phyloP scores from a whole-genome alignment of 805 yeast species.

The Metschnikowia amazonensis region DNA sequence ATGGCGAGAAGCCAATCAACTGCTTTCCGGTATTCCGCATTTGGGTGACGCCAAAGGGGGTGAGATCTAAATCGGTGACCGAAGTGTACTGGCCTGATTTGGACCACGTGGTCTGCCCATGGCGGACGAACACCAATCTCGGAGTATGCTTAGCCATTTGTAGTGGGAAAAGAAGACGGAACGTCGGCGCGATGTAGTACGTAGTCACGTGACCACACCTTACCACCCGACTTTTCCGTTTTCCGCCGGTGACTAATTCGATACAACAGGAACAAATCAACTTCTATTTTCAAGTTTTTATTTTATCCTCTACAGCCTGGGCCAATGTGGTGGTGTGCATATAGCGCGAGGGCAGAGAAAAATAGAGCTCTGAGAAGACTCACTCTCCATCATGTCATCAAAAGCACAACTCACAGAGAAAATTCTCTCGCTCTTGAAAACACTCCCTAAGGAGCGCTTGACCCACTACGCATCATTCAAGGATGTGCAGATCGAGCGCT shows the following conservation, averaged over 20 bases:
- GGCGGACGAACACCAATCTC: conserved; percentile 69
- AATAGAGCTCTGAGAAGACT: background rate
- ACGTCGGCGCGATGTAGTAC: background rate
- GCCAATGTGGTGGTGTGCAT: background rate
- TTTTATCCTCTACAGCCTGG: background rate
- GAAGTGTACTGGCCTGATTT: conserved; percentile 91
- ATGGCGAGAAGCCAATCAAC: conserved; percentile 54
- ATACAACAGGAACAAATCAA: no score
- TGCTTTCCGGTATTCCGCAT: conserved; percentile 70
- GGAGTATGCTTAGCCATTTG: conserved; percentile 41
- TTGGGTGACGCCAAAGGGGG: conserved; percentile 72
- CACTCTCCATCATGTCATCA: conserved; percentile 11
- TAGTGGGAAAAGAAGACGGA: background rate
- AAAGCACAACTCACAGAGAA: conserved; percentile 51
- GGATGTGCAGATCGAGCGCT: conserved; percentile 51
- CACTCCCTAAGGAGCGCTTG: conserved; percentile 65
- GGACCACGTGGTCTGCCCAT: conserved; percentile 96
- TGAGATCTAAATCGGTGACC: conserved; percentile 73
- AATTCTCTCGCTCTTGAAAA: conserved; percentile 54
- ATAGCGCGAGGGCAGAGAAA: background rate
- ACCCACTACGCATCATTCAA: conserved; percentile 69
- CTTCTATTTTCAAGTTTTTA: background rate
- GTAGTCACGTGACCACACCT: background rate
- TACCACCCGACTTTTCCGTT: background rate
- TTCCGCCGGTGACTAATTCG: background rate